Base-by-base conservation (phyloP, 73 alveolate species). In the Paraurostyla sp. region DNA sequence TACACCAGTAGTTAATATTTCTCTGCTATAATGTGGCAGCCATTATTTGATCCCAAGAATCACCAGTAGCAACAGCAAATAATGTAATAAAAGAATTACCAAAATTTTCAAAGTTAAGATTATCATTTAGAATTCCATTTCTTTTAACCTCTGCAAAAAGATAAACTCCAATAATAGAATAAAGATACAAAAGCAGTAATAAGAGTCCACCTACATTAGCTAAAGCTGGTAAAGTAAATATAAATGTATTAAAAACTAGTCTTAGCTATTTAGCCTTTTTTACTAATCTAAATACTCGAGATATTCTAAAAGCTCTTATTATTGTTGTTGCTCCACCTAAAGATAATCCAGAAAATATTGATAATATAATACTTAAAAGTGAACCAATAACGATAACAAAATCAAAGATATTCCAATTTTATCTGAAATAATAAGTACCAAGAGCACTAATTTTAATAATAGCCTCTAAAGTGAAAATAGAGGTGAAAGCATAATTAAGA, bases 331-430 rank as follows among this genome's bases (percentile, higher is more conserved):
- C 93, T 76, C 90, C 83, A 0, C 91, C 91, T 7, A 69, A 58
- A 1, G 82, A 43, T 13, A 48, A 65, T 32, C 25, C 38, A 0
- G 83, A 23, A 22, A 30, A 22, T 16, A 75, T n/a, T 4, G 82
- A 36, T 43, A 91, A 43, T 2, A 91, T 16, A n/a, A 91, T 40
- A 30, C 93, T 76, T 11, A 84, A 7, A 54, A 59, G 36, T 0
- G 93, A 25, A 0, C 91, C 92, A 29, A 89, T 25, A 0, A 94
- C 95, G 27, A 93, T 88, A 49, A 91, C 56, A 27, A 94, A 92
- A 80, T 94, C 98, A 62, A 94, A 94, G 13, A 75, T 71, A 73
- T 94, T 94, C 96, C 96, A 92, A 35, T 85, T 87, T 9, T 85
- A 84, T 22, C 76, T 50, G 60, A 94, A 94, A 62, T 94, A 94